Conservation (phyloP, 257 asterid species). For the Phtheirospermum japonicum region DNA sequence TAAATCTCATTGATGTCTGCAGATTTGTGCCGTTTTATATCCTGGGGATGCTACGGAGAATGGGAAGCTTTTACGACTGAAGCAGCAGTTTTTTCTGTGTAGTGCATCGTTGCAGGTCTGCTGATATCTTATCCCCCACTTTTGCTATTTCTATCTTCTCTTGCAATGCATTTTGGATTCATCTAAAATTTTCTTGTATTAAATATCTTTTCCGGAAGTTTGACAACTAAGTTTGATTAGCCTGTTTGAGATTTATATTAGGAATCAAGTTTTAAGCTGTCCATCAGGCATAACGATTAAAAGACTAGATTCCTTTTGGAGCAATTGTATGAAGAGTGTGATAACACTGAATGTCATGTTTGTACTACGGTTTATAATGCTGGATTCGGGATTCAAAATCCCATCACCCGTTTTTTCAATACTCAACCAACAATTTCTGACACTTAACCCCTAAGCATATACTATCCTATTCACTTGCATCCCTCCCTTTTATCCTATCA, state of each 20-base stretch:
- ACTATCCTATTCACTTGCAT: too few relatives aligned
- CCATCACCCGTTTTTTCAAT: too few relatives aligned
- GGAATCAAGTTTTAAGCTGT: constrained; percentile 5
- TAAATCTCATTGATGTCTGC: constrained; percentile 27
- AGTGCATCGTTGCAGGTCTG: constrained; percentile 99
- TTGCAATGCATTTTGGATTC: neutral
- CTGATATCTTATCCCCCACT: constrained; percentile 20
- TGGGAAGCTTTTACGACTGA: constrained; percentile 85
- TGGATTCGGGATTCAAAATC: too few relatives aligned
- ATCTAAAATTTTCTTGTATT: constrained; percentile 3
- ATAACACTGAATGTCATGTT: neutral
- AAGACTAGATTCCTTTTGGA: constrained; percentile 11
- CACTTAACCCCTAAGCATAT: too few relatives aligned
- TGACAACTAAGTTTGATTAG: constrained; percentile 20
- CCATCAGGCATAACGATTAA: neutral
- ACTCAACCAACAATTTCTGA: too few relatives aligned
- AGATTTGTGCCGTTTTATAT: constrained; percentile 97
- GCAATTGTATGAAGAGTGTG: constrained; percentile 5
- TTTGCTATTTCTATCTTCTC: constrained; percentile 4
- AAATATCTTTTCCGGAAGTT: neutral
- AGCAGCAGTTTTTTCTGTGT: constrained; percentile 97
- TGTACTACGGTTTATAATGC: too few relatives aligned
- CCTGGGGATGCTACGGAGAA: constrained; percentile 98
- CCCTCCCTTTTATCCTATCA: too few relatives aligned
- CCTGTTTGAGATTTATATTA: constrained; percentile 2